A percentile compares a stretch with the other conserved stretches of the same genome.
Conservation (phyloP, 352 stramenopile genomes). For the Phytophthora palmivora region DNA sequence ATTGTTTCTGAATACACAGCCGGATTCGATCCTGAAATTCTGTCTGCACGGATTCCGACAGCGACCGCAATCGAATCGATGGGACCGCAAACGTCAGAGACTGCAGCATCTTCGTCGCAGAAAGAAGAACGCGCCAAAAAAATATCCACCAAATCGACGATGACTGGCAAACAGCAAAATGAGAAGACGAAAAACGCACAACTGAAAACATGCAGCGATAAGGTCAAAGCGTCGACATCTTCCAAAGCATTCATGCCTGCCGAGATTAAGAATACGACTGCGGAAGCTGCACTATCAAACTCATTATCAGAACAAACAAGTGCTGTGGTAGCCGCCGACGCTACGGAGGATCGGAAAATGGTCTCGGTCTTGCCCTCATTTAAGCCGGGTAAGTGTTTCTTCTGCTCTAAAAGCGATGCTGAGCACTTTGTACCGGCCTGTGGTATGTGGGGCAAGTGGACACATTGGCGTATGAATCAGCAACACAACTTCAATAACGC, state of each 20-base stretch:
- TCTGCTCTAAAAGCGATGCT: constrained; percentile 85
- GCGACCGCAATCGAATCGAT: constrained; percentile 32
- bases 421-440: constrained; percentile 84
- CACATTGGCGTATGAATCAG: constrained; percentile 86
- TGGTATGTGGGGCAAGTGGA: constrained; percentile 88
- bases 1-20: constrained; percentile 88
- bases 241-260: background rate
- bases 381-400: constrained; percentile 85
- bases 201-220: background rate
- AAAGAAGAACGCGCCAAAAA: background rate
- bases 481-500: constrained; percentile 51
- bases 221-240: background rate
- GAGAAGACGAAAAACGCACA: background rate
- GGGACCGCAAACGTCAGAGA: constrained; percentile 14
- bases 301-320: background rate
- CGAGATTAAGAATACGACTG: background rate
- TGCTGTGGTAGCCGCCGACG: background rate
- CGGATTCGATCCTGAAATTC: constrained; percentile 78
- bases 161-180: constrained; percentile 9
- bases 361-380: constrained; percentile 83
- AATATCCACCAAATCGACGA: background rate
- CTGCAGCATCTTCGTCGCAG: background rate
- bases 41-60: constrained; percentile 46
- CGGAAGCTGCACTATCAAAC: background rate
- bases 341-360: constrained; percentile 45